phyloP scores from a whole-genome alignment of 768 basidiomycete genomes.

The Naganishia randhawae region DNA sequence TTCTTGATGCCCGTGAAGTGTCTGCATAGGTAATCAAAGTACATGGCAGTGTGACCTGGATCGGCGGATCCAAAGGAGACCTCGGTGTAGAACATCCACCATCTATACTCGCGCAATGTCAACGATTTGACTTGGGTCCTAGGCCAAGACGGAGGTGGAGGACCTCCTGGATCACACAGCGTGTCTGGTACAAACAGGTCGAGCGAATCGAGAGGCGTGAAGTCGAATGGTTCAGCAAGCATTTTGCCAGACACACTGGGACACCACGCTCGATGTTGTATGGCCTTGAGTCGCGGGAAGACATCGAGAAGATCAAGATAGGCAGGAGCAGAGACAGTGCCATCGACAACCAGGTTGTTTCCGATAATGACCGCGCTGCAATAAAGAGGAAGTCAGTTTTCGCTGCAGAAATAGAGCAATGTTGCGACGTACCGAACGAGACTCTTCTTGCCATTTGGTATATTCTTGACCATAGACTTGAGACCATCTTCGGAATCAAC shows the following conservation, averaged over 20 bases:
- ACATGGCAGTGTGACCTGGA: neutral
- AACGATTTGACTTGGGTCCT: constrained; percentile 2
- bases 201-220: constrained; percentile 1
- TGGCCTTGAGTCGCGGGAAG: neutral
- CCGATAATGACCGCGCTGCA: constrained; percentile 12
- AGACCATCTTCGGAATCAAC: constrained; percentile 4
- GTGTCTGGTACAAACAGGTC: constrained; percentile 11
- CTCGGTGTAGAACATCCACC: constrained; percentile 20
- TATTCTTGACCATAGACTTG: constrained; percentile 7
- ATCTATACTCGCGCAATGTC: constrained; percentile 1
- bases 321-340: neutral
- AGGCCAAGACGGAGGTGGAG: neutral
- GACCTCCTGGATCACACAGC: neutral
- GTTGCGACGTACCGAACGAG: constrained; percentile 2
- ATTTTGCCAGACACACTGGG: neutral
- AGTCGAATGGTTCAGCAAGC: constrained; percentile 6
- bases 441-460: neutral
- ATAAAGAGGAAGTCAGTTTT: too few relatives aligned
- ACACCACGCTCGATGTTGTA: constrained; percentile 2
- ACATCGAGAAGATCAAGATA: constrained; percentile 4
- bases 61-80: neutral
- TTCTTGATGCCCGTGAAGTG: constrained; percentile 11
- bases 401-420: too few relatives aligned
- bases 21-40: constrained; percentile 5
- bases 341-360: constrained; percentile 9